A percentile compares a stretch with the other conserved stretches of the same genome.
phyloP scores from a whole-genome alignment of 768 basidiomycete species.

The Lepiota brunneoincarnata region DNA sequence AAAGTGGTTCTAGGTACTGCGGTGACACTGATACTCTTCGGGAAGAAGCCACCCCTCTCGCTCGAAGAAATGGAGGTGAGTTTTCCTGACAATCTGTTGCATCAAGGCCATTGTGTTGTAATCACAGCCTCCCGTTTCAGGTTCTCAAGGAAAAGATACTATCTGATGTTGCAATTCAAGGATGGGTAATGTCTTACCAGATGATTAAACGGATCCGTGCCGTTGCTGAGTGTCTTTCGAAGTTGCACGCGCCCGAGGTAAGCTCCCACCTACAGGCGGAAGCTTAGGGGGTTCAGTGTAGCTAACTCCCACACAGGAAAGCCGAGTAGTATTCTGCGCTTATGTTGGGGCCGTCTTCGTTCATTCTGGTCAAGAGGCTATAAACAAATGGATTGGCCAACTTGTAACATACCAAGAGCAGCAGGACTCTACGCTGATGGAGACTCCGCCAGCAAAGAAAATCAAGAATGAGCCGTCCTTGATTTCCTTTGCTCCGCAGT shows the following conservation, averaged over 20 bases:
- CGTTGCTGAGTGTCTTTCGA: conserved; percentile 28
- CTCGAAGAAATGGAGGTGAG: conserved; percentile 52
- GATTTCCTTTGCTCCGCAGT: conserved; percentile 32
- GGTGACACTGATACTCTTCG: conserved; percentile 46
- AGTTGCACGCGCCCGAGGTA: conserved; percentile 40
- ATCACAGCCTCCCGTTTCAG: conserved; percentile 16
- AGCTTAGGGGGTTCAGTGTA: conserved; percentile 12
- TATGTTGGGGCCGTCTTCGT: conserved; percentile 66
- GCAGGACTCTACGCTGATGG: conserved; percentile 15
- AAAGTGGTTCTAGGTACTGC: conserved; percentile 42
- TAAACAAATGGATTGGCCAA: conserved; percentile 58
- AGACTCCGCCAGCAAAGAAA: conserved; percentile 37
- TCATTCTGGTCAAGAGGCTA: conserved; percentile 47
- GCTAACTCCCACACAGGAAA: conserved; percentile 41
- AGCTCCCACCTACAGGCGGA: conserved; percentile 16
- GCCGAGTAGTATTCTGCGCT: conserved; percentile 54
- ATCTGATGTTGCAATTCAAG: conserved; percentile 40
- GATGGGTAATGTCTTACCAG: conserved; percentile 48
- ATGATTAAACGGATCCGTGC: conserved; percentile 49
- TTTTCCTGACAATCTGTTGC: conserved; percentile 6
- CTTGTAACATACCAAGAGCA: conserved; percentile 25
- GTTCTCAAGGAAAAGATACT: conserved; percentile 32
- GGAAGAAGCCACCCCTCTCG: conserved; percentile 47
- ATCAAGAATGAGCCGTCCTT: conserved; percentile 35
- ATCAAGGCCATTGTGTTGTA: conserved; percentile 7